Evolutionary conservation across 2,329 filamentous ascomycete species (phyloP).

Genomic region (Volutella citrinella): DNA sequence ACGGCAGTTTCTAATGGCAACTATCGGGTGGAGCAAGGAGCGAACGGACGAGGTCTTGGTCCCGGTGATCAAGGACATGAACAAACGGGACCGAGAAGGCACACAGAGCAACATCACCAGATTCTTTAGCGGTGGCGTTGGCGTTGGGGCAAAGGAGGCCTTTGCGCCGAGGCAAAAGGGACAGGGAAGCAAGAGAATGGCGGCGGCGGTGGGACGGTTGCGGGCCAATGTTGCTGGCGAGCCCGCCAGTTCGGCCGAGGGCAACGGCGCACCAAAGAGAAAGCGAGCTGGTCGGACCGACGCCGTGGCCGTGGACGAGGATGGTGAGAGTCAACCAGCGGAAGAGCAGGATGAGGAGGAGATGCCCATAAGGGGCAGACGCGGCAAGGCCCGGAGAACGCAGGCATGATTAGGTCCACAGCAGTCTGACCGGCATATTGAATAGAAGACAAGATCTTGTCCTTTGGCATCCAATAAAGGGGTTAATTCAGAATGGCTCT

Average conservation of each 20-base stretch:
- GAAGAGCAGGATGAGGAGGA: conserved; percentile 11
- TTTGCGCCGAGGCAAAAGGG: conserved; percentile 68
- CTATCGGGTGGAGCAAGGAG: conserved; percentile 90
- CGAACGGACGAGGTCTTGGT: conserved; percentile 93
- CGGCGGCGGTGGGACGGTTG: conserved; percentile 67
- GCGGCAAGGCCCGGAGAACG: conserved; percentile 16
- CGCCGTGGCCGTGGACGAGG: conserved; percentile 12
- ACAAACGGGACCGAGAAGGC: conserved; percentile 79
- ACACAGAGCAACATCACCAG: conserved; percentile 96
- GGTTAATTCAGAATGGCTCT: no score
- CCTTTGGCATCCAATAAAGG: no score
- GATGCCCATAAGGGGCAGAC: conserved; percentile 4
- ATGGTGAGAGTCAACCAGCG: conserved; percentile 15
- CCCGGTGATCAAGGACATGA: conserved; percentile 95
- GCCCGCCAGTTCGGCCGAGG: conserved; percentile 6
- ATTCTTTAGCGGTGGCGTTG: conserved; percentile 77
- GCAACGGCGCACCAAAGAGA: no score
- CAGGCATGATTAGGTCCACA: conserved; percentile 18
- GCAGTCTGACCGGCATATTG: no score
- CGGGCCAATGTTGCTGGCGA: conserved; percentile 35
- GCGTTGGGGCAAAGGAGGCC: conserved; percentile 61
- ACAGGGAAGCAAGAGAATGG: conserved; percentile 70
- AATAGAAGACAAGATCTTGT: no score
- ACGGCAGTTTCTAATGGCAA: conserved; percentile 80
- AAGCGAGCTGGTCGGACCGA: conserved; percentile 18